Evolutionary conservation across 2,329 filamentous ascomycete genomes (phyloP).

Genomic region (Hypoxylon sp.): DNA sequence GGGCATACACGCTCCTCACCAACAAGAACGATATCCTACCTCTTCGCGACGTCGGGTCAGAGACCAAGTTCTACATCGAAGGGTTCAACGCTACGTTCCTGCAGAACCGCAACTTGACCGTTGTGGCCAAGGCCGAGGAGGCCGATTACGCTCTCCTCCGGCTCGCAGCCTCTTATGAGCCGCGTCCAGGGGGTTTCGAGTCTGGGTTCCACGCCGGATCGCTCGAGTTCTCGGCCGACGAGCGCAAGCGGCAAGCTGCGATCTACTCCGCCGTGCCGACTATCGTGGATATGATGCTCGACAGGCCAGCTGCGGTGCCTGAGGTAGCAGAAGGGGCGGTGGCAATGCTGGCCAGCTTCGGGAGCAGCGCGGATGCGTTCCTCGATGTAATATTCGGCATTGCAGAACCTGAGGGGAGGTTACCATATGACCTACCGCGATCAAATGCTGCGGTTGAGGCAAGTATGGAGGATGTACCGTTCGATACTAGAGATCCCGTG

Average conservation of each 20-base stretch:
- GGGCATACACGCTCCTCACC: conserved; percentile 48
- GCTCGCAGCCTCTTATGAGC: conserved; percentile 58
- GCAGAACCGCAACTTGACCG: conserved; percentile 51
- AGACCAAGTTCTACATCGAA: conserved; percentile 48
- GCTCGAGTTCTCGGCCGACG: conserved; percentile 58
- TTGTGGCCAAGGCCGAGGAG: conserved; percentile 56
- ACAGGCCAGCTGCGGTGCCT: conserved; percentile 60
- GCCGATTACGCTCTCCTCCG: conserved; percentile 60
- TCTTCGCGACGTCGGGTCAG: conserved; percentile 22
- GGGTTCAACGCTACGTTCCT: conserved; percentile 52
- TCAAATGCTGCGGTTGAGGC: conserved; percentile 58
- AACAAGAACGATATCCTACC: conserved; percentile 44
- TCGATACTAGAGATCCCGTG: conserved; percentile 47
- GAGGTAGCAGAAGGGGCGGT: conserved; percentile 58
- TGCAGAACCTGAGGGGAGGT: conserved; percentile 57
- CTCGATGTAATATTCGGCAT: conserved; percentile 60
- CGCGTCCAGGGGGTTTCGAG: conserved; percentile 60
- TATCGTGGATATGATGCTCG: conserved; percentile 61
- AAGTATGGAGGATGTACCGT: conserved; percentile 48
- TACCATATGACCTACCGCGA: conserved; percentile 63
- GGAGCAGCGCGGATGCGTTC: conserved; percentile 59
- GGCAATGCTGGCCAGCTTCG: conserved; percentile 59
- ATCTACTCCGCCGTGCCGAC: conserved; percentile 58
- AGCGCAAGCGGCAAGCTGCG: conserved; percentile 56
- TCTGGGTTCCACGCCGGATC: conserved; percentile 57